Conservation (phyloP, 2,329 filamentous ascomycete species). For the Paecilomyces fulvus region DNA sequence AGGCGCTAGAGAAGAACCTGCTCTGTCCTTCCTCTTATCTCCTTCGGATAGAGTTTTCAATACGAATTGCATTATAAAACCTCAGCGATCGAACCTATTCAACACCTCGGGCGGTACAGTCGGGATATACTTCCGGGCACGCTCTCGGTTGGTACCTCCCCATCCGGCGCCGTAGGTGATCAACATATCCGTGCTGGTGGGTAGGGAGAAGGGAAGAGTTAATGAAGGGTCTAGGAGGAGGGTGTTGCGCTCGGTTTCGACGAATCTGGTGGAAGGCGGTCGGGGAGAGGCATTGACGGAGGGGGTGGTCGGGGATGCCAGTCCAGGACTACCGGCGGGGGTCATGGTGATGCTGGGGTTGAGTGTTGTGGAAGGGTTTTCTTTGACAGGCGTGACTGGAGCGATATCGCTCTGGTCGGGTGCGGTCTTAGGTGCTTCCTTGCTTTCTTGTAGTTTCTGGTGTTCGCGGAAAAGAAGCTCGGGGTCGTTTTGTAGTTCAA, state of each 20-base stretch:
- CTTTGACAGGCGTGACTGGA: conserved; percentile 20
- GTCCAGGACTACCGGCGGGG: background rate
- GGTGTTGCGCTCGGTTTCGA: conserved; percentile 12
- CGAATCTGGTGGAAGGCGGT: conserved; percentile 2
- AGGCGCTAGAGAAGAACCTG: background rate
- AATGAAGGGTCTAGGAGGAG: conserved; percentile 79
- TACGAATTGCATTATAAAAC: background rate
- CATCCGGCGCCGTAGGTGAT: conserved; percentile 92
- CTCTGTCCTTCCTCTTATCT: background rate
- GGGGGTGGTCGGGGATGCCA: conserved; percentile 15
- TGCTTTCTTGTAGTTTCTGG: conserved; percentile 20
- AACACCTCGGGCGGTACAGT: conserved; percentile 91
- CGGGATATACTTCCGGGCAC: conserved; percentile 90
- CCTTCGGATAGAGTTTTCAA: background rate
- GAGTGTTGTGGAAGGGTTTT: conserved; percentile 5
- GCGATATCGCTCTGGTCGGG: conserved; percentile 11
- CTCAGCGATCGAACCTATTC: conserved; percentile 64
- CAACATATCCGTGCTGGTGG: conserved; percentile 95
- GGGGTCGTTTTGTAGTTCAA: conserved; percentile 68
- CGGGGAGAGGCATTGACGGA: conserved; percentile 9
- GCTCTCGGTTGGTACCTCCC: conserved; percentile 81
- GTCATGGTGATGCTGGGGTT: conserved; percentile 1
- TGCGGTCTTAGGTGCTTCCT: background rate
- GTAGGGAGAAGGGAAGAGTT: conserved; percentile 90
- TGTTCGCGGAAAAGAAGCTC: conserved; percentile 43